Conservation (phyloP, 2,329 filamentous ascomycete genomes). For the Calonectria ilicicola region DNA sequence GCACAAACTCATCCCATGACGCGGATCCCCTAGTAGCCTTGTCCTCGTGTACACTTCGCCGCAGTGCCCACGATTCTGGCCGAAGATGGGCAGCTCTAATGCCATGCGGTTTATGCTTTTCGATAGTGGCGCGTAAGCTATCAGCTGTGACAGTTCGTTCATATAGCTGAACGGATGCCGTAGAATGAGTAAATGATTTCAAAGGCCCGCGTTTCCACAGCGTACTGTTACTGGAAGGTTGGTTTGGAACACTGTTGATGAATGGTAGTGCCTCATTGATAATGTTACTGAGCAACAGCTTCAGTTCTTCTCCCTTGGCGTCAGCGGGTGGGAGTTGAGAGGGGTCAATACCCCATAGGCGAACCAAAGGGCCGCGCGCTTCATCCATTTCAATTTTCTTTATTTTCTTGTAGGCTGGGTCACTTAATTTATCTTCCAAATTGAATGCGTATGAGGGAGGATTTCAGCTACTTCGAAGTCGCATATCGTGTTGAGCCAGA, state of each 20-base stretch:
- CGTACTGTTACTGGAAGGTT: constrained; percentile 45
- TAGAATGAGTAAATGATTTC: constrained; percentile 62
- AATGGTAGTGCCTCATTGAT: constrained; percentile 71
- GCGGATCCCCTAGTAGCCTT: constrained; percentile 64
- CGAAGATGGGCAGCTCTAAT: constrained; percentile 34
- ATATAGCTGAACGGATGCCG: constrained; percentile 64
- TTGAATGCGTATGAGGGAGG: neutral
- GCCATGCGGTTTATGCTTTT: constrained; percentile 46
- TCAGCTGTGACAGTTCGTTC: constrained; percentile 60
- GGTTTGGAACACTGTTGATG: constrained; percentile 62
- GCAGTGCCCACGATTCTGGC: constrained; percentile 72
- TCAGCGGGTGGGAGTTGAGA: constrained; percentile 59
- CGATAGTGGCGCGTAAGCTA: constrained; percentile 55
- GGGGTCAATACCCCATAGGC: constrained; percentile 64
- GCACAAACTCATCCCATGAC: constrained; percentile 72
- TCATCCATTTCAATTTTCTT: constrained; percentile 31
- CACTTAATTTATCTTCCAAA: neutral
- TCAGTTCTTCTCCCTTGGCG: constrained; percentile 56
- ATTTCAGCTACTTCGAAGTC: neutral
- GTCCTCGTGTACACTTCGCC: constrained; percentile 72
- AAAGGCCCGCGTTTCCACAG: constrained; percentile 63
- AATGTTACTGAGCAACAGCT: constrained; percentile 63
- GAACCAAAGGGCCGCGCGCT: constrained; percentile 60
- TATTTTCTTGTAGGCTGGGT: neutral
- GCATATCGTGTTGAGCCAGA: neutral